Evolutionary conservation across 768 basidiomycete species (phyloP).

Genomic region (Sistotremastrum suecicum): DNA sequence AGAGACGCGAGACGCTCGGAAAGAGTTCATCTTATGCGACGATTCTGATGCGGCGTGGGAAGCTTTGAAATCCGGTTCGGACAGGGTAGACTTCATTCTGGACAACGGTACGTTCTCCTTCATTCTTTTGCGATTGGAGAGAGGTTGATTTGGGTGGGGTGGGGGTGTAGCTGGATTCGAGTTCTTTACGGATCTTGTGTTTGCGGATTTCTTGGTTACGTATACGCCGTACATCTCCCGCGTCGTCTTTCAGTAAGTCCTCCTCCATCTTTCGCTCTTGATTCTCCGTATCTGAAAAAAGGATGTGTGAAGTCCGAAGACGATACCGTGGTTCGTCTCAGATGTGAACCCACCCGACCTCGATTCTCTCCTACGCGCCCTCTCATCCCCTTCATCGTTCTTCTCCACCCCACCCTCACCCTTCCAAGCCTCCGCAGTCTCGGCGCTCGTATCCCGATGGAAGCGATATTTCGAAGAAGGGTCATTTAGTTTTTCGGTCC

Average conservation of each 20-base stretch:
- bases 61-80: conserved; percentile 28
- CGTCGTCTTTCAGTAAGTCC: conserved; percentile 79
- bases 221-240: conserved; percentile 70
- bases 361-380: conserved; percentile 33
- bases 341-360: conserved; percentile 89
- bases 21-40: conserved; percentile 70
- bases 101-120: conserved; percentile 57
- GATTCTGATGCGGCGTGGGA: conserved; percentile 69
- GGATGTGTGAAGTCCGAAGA: too few species aligned
- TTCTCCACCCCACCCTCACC: conserved; percentile 22
- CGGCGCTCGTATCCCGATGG: conserved; percentile 59
- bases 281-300: too few species aligned
- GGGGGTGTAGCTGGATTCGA: conserved; percentile 68
- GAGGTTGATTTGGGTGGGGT: neutral
- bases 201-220: conserved; percentile 87
- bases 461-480: conserved; percentile 51
- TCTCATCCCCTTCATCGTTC: conserved; percentile 50
- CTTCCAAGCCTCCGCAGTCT: conserved; percentile 27
- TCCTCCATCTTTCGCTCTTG: neutral
- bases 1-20: conserved; percentile 65
- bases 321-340: conserved; percentile 95
- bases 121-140: neutral
- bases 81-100: conserved; percentile 70
- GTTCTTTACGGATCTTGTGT: conserved; percentile 87
- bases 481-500: conserved; percentile 59